These are phyloP conservation scores for Cardamine chenopodiifolia DNA, from an alignment of 345 rosid genomes.

Conservation along the genomic window DNA sequence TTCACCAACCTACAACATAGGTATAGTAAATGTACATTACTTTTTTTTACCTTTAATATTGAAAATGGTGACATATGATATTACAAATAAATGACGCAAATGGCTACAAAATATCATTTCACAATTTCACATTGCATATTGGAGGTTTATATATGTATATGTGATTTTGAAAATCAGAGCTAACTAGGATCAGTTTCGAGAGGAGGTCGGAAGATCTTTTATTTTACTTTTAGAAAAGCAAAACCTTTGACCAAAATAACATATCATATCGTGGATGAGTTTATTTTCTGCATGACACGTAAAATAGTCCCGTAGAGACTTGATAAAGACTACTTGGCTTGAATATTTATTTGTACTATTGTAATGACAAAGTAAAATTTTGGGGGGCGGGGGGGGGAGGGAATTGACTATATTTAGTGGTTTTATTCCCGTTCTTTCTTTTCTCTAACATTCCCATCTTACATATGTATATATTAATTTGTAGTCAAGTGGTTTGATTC, in stretches of 20 bases:
- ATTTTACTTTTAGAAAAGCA: conserved; percentile 22
- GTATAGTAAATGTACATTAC: conserved; percentile 8
- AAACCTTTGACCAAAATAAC: conserved; percentile 20
- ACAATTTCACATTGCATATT: background rate
- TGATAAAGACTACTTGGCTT: conserved; percentile 14
- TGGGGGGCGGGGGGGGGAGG: too few species aligned
- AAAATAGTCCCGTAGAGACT: conserved; percentile 21
- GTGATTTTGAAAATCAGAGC: conserved; percentile 4
- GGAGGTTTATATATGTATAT: background rate
- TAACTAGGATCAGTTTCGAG: conserved; percentile 15
- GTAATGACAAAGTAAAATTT: background rate
- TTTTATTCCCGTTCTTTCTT: background rate
- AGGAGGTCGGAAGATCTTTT: background rate
- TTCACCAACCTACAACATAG: background rate
- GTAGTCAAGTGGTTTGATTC: background rate
- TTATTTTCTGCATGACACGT: conserved; percentile 27
- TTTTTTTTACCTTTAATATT: background rate
- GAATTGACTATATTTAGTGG: conserved; percentile 1
- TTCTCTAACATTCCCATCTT: background rate
- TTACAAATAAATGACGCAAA: background rate
- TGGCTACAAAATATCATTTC: background rate
- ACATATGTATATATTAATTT: background rate
- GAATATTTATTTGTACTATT: background rate
- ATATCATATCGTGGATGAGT: conserved; percentile 28
- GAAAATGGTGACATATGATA: background rate